Conservation (phyloP, 2,329 filamentous ascomycete species). For the Elsinoe batatas region DNA sequence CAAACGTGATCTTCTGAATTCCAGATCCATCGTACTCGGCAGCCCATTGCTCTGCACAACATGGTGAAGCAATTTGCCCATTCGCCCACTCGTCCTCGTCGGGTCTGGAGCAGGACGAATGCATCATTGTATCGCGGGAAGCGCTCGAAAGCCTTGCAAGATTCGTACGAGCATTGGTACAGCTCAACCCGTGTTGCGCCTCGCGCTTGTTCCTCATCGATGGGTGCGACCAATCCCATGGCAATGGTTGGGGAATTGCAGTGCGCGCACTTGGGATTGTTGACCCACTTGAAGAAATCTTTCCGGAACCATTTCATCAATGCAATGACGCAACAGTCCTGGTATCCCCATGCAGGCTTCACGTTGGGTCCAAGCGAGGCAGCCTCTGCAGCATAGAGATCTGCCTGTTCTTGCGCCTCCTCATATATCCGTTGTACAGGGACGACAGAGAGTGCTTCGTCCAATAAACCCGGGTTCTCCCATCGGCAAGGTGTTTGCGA, state of each 20-base stretch:
- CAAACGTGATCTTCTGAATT: conserved; percentile 95
- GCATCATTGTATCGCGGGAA: conserved; percentile 94
- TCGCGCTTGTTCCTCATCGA: conserved; percentile 79
- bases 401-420: conserved; percentile 86
- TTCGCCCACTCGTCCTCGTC: conserved; percentile 79
- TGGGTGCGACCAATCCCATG: conserved; percentile 72
- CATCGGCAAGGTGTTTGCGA: conserved; percentile 87
- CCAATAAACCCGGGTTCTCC: conserved; percentile 88
- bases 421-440: conserved; percentile 85
- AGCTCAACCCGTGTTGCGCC: conserved; percentile 82
- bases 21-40: conserved; percentile 93
- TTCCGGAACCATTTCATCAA: conserved; percentile 93
- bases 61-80: conserved; percentile 99
- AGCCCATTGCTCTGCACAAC: conserved; percentile 87
- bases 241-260: conserved; percentile 77
- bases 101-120: conserved; percentile 79
- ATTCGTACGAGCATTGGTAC: conserved; percentile 70
- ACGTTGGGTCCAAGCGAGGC: conserved; percentile 69
- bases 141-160: conserved; percentile 70
- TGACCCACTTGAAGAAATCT: conserved; percentile 92
- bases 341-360: conserved; percentile 88
- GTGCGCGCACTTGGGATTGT: conserved; percentile 77
- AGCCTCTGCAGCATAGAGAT: conserved; percentile 78
- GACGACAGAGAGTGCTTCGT: conserved; percentile 79
- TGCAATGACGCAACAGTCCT: conserved; percentile 88